Percentiles rank a stretch among this genome's conserved stretches.
phyloP scores from a whole-genome alignment of 306 rosid genomes.

The Gleditsia sinensis region DNA sequence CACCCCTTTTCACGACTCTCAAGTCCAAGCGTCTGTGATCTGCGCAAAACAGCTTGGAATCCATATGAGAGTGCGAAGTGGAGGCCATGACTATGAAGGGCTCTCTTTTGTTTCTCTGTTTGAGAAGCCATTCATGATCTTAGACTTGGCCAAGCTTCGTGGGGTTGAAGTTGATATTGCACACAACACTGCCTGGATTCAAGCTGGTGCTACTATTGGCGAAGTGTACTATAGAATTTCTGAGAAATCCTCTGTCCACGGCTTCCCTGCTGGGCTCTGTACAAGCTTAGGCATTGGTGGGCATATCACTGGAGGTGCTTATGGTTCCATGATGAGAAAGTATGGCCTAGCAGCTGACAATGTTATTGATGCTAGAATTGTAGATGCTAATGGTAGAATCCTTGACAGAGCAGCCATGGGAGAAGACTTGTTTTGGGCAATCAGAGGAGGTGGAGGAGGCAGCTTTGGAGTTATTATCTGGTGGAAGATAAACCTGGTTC shows the following conservation, averaged over 20 bases:
- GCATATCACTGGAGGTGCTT: conserved; percentile 44
- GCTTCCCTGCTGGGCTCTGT: no score
- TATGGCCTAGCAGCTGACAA: conserved; percentile 53
- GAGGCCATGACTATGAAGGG: no score
- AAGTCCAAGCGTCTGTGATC: background rate
- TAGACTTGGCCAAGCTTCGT: no score
- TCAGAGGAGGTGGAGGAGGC: conserved; percentile 67
- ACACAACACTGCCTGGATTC: no score
- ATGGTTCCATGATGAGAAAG: conserved; percentile 49
- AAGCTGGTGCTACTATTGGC: no score
- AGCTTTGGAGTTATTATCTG: conserved; percentile 57
- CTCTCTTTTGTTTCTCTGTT: no score
- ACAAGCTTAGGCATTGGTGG: no score
- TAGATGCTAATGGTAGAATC: conserved; percentile 46
- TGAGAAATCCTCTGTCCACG: no score
- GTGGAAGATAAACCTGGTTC: conserved; percentile 52
- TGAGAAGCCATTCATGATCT: no score
- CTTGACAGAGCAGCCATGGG: conserved; percentile 49
- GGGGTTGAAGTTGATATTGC: no score
- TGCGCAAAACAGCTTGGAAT: background rate
- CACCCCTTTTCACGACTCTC: background rate
- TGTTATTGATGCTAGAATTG: conserved; percentile 49
- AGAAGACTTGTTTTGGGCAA: conserved; percentile 64
- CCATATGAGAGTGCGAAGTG: background rate
- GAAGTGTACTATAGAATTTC: no score